Percentiles rank a stretch among this genome's conserved stretches.
These are phyloP conservation scores for Pleurotus citrinopileatus DNA, from an alignment of 768 basidiomycete genomes.

Conservation along the genomic window DNA sequence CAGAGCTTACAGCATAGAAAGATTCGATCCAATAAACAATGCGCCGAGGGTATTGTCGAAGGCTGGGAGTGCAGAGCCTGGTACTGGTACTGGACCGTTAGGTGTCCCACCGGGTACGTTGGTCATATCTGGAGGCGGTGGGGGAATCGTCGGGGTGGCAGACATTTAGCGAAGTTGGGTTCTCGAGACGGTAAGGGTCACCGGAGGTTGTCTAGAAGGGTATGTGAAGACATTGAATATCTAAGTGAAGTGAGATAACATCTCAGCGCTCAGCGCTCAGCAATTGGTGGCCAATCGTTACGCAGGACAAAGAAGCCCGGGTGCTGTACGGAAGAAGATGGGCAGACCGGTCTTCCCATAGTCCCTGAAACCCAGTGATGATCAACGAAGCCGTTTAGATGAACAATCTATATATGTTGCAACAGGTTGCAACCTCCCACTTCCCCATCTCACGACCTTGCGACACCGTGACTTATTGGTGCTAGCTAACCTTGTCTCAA, in stretches of 20 bases:
- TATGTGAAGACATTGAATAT: neutral
- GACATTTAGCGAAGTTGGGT: neutral
- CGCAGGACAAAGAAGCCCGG: neutral
- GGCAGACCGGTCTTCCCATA: too few relatives aligned
- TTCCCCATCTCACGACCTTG: too few relatives aligned
- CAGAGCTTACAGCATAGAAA: constrained; percentile 1
- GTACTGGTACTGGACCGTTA: neutral
- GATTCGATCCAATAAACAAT: constrained; percentile 7
- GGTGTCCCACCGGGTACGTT: neutral
- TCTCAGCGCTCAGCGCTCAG: too few relatives aligned
- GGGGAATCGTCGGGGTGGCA: neutral
- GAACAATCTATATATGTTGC: too few relatives aligned
- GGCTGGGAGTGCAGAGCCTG: neutral
- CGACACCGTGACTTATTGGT: too few relatives aligned
- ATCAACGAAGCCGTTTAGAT: too few relatives aligned
- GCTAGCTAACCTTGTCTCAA: neutral
- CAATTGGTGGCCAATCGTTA: neutral
- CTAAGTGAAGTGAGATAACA: neutral
- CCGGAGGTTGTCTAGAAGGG: neutral
- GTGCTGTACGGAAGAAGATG: neutral
- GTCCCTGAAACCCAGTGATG: too few relatives aligned
- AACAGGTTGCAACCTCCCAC: too few relatives aligned
- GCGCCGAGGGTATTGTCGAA: constrained; percentile 11
- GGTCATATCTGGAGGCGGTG: neutral
- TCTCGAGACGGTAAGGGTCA: neutral